Percentiles rank a stretch among this genome's conserved stretches.
These are phyloP conservation scores for Capsella rubella DNA, from an alignment of 441 rosid genomes.

Conservation along the genomic window DNA sequence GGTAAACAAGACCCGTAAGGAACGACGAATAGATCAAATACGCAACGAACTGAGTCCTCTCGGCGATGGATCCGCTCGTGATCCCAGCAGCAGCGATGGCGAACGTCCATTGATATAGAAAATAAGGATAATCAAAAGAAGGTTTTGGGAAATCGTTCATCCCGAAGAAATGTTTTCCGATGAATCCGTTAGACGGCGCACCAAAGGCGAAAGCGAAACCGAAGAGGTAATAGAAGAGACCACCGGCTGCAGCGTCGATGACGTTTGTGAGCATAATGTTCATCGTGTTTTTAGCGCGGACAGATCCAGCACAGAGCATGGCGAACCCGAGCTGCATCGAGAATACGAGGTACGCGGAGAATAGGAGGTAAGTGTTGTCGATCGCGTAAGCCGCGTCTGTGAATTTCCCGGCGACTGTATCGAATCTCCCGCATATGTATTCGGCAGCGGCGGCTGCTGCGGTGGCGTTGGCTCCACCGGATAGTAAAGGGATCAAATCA, in stretches of 20 bases:
- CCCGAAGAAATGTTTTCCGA: slow-evolving; percentile 46
- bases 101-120: slow-evolving; percentile 60
- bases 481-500: slow-evolving; percentile 37
- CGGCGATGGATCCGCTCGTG: slow-evolving; percentile 47
- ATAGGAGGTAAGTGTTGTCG: slow-evolving; percentile 48
- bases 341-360: slow-evolving; percentile 48
- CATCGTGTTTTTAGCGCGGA: slow-evolving; percentile 47
- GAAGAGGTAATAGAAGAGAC: slow-evolving; percentile 45
- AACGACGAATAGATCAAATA: slow-evolving; percentile 55
- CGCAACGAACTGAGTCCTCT: slow-evolving; percentile 50
- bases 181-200: slow-evolving; percentile 44
- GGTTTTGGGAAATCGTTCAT: slow-evolving; percentile 39
- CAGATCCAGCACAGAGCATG: slow-evolving; percentile 50
- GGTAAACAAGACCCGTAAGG: slow-evolving; percentile 56
- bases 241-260: slow-evolving; percentile 48
- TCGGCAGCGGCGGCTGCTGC: slow-evolving; percentile 44
- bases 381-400: slow-evolving; percentile 42
- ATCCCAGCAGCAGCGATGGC: slow-evolving; percentile 62
- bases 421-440: slow-evolving; percentile 42
- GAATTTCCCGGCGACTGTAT: slow-evolving; percentile 36
- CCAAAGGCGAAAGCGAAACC: slow-evolving; percentile 48
- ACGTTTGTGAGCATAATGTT: slow-evolving; percentile 48
- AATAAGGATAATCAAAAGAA: slow-evolving; percentile 40
- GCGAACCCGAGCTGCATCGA: slow-evolving; percentile 50
- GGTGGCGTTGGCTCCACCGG: slow-evolving; percentile 37